Conservation (phyloP, 192 early-diverging fungal genomes). For the Fimicolochytrium jonesii region DNA sequence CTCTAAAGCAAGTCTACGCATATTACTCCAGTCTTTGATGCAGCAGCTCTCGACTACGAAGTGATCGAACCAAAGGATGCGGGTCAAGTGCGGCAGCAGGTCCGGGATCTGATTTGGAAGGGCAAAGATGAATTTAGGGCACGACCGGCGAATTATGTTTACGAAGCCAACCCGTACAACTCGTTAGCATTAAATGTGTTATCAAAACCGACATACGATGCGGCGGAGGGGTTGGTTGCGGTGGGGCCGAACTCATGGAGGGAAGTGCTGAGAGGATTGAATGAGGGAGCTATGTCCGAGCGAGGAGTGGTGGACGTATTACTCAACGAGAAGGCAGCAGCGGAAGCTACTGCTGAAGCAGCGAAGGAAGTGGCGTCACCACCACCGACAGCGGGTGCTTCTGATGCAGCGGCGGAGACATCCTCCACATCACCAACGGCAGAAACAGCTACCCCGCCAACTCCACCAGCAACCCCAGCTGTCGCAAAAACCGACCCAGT, state of each 20-base stretch:
- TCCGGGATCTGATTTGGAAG: slow-evolving; percentile 34
- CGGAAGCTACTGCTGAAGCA: neutral
- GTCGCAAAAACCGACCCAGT: neutral
- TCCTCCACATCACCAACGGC: no score
- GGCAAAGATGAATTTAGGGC: slow-evolving; percentile 26
- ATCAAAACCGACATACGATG: slow-evolving; percentile 26
- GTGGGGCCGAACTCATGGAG: slow-evolving; percentile 37
- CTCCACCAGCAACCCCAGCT: slow-evolving; percentile 7
- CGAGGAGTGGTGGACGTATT: slow-evolving; percentile 4
- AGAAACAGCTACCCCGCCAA: no score
- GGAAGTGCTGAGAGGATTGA: slow-evolving; percentile 32
- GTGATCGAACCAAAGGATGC: slow-evolving; percentile 20
- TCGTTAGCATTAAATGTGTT: slow-evolving; percentile 1
- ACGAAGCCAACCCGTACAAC: neutral
- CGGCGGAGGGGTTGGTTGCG: slow-evolving; percentile 28
- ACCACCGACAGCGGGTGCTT: no score
- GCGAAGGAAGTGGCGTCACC: neutral
- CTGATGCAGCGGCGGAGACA: no score
- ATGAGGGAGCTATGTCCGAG: slow-evolving; percentile 26
- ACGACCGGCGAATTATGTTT: neutral
- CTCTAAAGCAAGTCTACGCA: no score
- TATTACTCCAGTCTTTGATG: slow-evolving; percentile 39
- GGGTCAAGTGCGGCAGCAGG: slow-evolving; percentile 5
- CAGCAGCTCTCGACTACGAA: slow-evolving; percentile 40
- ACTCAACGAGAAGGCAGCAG: no score